A percentile compares a stretch with the other conserved stretches of the same genome.
Conservation (phyloP, 2,329 filamentous ascomycete genomes). For the Cladophialophora immunda region DNA sequence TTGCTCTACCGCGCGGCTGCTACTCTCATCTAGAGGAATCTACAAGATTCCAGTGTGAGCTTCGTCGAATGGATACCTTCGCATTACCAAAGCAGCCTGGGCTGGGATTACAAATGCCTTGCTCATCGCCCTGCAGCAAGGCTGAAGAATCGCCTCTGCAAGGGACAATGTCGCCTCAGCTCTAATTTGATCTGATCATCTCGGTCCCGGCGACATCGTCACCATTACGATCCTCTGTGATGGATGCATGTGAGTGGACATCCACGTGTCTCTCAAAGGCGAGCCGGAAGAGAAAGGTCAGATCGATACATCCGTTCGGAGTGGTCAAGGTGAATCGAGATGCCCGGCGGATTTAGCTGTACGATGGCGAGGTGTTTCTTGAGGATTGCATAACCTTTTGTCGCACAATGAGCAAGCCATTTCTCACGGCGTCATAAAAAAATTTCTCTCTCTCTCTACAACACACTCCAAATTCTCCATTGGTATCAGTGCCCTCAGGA, state of each 20-base stretch:
- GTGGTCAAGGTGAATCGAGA: neutral
- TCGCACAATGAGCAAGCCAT: neutral
- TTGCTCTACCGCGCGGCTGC: neutral
- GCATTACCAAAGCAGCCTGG: neutral
- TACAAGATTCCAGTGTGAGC: neutral
- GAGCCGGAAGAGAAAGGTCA: neutral
- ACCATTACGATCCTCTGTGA: neutral
- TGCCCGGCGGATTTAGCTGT: constrained; percentile 1
- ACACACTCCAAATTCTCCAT: neutral
- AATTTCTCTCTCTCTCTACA: neutral
- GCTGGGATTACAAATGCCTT: neutral
- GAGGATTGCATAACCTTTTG: neutral
- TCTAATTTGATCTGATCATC: neutral
- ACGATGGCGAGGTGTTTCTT: neutral
- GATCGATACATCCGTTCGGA: neutral
- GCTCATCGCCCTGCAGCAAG: neutral
- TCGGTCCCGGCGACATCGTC: neutral
- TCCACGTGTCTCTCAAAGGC: neutral
- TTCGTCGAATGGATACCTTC: neutral
- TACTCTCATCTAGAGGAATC: neutral
- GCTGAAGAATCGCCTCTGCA: constrained; percentile 3
- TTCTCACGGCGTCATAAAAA: neutral
- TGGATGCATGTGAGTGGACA: neutral
- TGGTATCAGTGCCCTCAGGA: neutral
- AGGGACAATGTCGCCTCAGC: neutral